A percentile compares a stretch with the other conserved stretches of the same genome.
phyloP scores from a whole-genome alignment of 176 grass and related monocot species.

The Melocanna baccifera region DNA sequence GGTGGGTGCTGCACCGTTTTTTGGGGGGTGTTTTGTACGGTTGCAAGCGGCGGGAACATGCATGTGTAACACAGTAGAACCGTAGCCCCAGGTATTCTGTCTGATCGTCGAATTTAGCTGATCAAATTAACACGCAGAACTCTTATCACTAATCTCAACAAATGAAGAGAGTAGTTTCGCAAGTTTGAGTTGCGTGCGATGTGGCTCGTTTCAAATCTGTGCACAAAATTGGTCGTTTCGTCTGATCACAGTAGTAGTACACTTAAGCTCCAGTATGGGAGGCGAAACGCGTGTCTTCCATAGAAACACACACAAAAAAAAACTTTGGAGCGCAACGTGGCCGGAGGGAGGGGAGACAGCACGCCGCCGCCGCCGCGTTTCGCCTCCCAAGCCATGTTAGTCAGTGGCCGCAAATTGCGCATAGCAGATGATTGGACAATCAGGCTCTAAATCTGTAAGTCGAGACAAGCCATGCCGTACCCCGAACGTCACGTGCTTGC shows the following conservation, averaged over 20 bases:
- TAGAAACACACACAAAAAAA: too few species aligned
- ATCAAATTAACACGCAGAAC: neutral
- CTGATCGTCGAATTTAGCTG: neutral
- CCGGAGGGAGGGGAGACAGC: neutral
- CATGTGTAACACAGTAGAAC: neutral
- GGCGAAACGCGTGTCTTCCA: too few species aligned
- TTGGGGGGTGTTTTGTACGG: conserved; percentile 32
- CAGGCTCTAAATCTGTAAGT: neutral
- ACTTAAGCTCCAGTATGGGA: too few species aligned
- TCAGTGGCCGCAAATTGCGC: neutral
- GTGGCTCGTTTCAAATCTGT: neutral
- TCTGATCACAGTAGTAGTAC: too few species aligned
- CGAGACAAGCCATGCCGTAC: neutral
- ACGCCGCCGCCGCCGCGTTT: neutral
- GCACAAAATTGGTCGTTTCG: too few species aligned
- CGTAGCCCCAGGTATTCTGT: neutral
- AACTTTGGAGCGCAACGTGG: neutral
- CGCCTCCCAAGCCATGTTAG: neutral
- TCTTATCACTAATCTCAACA: neutral
- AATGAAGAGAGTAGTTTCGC: neutral
- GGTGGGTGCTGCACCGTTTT: conserved; percentile 20
- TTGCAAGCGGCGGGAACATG: neutral
- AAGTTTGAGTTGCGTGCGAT: neutral
- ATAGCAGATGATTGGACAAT: neutral
- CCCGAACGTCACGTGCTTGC: neutral